phyloP scores from a whole-genome alignment of 768 basidiomycete genomes.

The Pulveroboletus frians region DNA sequence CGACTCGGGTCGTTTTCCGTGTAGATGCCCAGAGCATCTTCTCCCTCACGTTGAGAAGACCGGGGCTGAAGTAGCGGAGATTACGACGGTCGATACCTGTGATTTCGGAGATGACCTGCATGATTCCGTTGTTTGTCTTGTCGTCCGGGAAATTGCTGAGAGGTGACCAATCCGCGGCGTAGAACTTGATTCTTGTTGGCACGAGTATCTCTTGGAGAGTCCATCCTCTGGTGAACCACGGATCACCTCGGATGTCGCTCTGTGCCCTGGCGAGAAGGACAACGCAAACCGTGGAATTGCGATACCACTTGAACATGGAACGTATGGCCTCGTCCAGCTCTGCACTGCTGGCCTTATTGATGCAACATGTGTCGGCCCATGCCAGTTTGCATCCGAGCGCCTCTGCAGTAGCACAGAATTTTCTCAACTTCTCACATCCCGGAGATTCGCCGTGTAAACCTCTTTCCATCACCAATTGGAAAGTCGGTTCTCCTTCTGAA shows the following conservation, averaged over 20 bases:
- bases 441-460: constrained; percentile 1
- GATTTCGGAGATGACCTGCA: constrained; percentile 8
- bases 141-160: constrained; percentile 12
- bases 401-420: constrained; percentile 11
- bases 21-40: constrained; percentile 23
- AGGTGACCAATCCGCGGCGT: constrained; percentile 10
- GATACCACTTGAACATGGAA: constrained; percentile 24
- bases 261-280: constrained; percentile 10
- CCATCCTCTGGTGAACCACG: constrained; percentile 22
- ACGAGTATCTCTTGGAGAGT: constrained; percentile 22
- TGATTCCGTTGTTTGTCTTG: constrained; percentile 16
- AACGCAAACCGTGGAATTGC: constrained; percentile 21
- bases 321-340: constrained; percentile 30
- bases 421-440: constrained; percentile 12
- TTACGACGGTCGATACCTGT: constrained; percentile 10
- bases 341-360: constrained; percentile 26
- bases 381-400: constrained; percentile 14
- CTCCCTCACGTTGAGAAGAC: constrained; percentile 16
- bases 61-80: constrained; percentile 20
- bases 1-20: constrained; percentile 22
- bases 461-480: constrained; percentile 3
- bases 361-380: constrained; percentile 27
- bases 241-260: constrained; percentile 7
- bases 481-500: constrained; percentile 10
- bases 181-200: constrained; percentile 19